Evolutionary conservation across 2,329 filamentous ascomycete species (phyloP), one percentile per base, ranked within the genome.

Genomic region (Monilinia fructigena): DNA sequence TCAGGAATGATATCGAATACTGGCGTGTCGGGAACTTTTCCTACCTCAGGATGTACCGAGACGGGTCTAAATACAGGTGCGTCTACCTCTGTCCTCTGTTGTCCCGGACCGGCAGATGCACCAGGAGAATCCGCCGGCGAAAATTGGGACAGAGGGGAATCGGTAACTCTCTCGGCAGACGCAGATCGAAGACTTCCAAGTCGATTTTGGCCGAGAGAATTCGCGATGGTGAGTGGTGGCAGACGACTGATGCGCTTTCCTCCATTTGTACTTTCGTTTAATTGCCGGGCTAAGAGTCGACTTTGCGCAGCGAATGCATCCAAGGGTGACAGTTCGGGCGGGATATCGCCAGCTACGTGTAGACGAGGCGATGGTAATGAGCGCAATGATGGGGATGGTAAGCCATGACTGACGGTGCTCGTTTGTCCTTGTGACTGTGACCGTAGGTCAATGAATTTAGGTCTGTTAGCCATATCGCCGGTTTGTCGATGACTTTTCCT

Each of bases 261-360:
- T 69, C 86, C 85, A 75, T 86, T 88, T 68, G 86, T 85, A 70
- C 86, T 89, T 72, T 95, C 89, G 53, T 97, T 89, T 68, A 99
- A 86, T 78, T 96, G 90, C 79, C 87, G 91, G 50, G 93, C 93
- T 62, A 99, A 85, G 73, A 96, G 81, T 67, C 94, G 89, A 73
- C 93, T 96, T 76, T 98, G 94, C 69, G 94, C 84, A 28, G 94
- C 94, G 76, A 99, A 96, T 58, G 94, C 94, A 82, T 99, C 95
- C 70, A 99, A 85, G 14, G 95, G 95, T 10, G 95, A 98, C 66
- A 98, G 83, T 63, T 95, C 91, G 6, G 95, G 95, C 26, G 95
- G 94, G 1, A 90, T 85, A 73, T 94, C 91, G 69, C 91, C 91
- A 66, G 90, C 89, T 66, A 91, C 83, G 77, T 93, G 89, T 67